Base-by-base conservation (phyloP, 768 basidiomycete genomes). In the Plicaturopsis crispa region DNA sequence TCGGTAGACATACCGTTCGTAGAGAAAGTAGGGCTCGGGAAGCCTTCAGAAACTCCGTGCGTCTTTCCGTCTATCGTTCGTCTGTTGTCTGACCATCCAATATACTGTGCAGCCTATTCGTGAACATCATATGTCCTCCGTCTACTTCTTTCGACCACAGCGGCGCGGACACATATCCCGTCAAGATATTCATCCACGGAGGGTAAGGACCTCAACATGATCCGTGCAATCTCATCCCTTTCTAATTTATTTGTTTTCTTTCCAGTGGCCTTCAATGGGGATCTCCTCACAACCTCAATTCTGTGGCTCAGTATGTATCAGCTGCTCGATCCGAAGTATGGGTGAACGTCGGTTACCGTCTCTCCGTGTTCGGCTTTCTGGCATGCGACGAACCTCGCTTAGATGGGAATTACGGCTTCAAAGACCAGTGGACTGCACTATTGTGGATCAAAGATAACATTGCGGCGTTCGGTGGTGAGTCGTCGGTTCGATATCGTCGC, bases 391-490 rank as follows among this genome's bases (percentile, higher is more conserved):
- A 72, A 41, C 82, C 81, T 10, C 51, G 59, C 30, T 52, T 88
- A 33, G 62, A 64, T 12, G 85, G 86, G 3, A 89, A 88, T 49
- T 88, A 80, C 53, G 84, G 85, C 1, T 88, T 88, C 63, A 87
- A 86, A 56, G 85, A 88, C 49, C 83, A 84, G 48, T 87, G 84
- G 84, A 50, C 83, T 14, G 84, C 78, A 1, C 50, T 87, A n/a
- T 61, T 72, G 47, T 87, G 84, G 84, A 62, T 87, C 18, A 72
- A 64, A 33, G 71, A 71, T 13, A 83, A 87, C 47, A 84, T 88
- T 16, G 55, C 55, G 26, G 59, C 61, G 0, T 88, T 87, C 45
- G 86, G 84, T 55, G 85, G 84, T 75, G 50, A 38, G 60, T 21
- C 17, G 0, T n/a, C n/a, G n/a, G 30, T 18, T 17, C n/a, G 39